Base-by-base conservation (phyloP, 306 rosid species). In the Quercus ilex region DNA sequence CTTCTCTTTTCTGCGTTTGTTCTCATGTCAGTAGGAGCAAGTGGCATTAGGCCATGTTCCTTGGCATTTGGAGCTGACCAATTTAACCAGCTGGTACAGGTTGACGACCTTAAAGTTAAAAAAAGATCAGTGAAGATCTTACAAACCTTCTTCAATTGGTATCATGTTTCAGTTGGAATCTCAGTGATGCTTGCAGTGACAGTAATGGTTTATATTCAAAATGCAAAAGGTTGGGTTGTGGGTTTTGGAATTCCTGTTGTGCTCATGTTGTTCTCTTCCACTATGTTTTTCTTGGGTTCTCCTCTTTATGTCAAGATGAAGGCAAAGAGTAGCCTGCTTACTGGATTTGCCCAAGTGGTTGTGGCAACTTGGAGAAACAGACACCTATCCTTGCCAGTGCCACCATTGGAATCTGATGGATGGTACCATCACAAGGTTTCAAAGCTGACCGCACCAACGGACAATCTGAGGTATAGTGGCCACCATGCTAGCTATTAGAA, bases 101-200 rank as follows among this genome's bases (percentile, higher is more conserved):
- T 91, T 1, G 84, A 89, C 49, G 84, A 83, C 74, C 89, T 79
- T 1, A 38, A 84, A 5, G 10, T 38, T 38, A 38, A 38, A 86
- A 38, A 38, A 86, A 15, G 90, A 81, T 38, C 46, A 38, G 46
- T 2, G 55, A 79, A 82, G 46, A 52, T 53, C 56, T 17, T 91
- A 83, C 88, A 75, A 70, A 91, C 87, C 77, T 91, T 94, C 83
- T 92, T 94, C 83, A 88, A 84, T 76, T 92, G 98, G 98, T 94
- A 92, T 30, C 90, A 92, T 80, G 92, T 83, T 59, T 87, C 97
- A 0, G 91, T 91, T 71, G 95, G 98, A 5, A 8, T 91, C 59
- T 89, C 97, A 10, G 55, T 87, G 8, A 77, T 78, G 72, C 0
- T 91, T 38, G 81, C 97, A 11, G 86, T 81, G 63, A 38, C 86